Conservation (phyloP, 2,329 filamentous ascomycete species). For the Penicillium expansum region DNA sequence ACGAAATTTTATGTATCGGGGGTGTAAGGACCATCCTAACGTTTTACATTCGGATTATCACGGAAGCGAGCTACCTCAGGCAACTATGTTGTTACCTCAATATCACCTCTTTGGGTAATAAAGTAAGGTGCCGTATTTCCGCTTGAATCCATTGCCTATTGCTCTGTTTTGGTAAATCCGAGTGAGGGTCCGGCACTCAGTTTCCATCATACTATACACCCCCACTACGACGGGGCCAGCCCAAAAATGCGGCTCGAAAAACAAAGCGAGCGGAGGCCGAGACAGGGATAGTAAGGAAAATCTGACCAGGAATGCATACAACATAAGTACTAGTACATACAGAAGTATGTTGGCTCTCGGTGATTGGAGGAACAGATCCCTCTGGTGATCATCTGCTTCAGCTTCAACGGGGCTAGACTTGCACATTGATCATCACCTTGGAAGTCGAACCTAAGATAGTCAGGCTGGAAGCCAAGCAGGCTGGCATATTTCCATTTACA, state of each 20-base stretch:
- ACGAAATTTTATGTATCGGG: not conserved
- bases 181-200: not conserved
- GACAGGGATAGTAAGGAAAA: conserved; percentile 14
- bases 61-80: not conserved
- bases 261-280: conserved; percentile 15
- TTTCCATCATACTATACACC: conserved; percentile 2
- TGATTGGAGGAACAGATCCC: conserved; percentile 1
- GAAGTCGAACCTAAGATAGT: not conserved
- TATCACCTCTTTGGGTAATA: conserved; percentile 1
- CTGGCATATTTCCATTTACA: too few species aligned
- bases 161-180: not conserved
- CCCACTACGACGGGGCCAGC: conserved; percentile 5
- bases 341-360: not conserved
- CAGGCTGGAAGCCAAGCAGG: not conserved
- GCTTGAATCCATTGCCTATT: not conserved
- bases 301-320: conserved; percentile 1
- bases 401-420: not conserved
- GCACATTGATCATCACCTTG: not conserved
- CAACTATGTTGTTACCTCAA: not conserved
- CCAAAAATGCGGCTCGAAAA: conserved; percentile 21
- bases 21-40: not conserved
- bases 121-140: not conserved
- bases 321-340: too few species aligned
- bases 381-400: not conserved
- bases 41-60: not conserved